Evolutionary conservation across 192 early-diverging fungal species (phyloP).

Genomic region (Podila verticillata): DNA sequence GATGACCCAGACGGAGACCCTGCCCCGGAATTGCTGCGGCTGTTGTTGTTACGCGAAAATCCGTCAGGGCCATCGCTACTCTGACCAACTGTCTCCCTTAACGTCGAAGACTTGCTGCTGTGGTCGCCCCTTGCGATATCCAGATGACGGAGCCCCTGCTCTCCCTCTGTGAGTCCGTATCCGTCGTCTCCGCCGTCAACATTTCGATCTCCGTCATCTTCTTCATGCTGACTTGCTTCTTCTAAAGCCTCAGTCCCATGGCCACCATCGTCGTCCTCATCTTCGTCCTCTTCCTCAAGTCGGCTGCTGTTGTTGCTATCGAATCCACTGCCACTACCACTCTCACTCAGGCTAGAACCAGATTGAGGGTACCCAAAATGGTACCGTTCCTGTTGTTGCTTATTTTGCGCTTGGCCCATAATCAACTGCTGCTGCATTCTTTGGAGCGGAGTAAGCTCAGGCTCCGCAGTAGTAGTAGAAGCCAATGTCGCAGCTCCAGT

Average conservation of each 20-base stretch:
- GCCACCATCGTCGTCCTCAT: conserved; percentile 4
- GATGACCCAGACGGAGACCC: background rate
- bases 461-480: background rate
- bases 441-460: conserved; percentile 30
- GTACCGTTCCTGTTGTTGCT: conserved; percentile 14
- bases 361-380: conserved; percentile 40
- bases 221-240: background rate
- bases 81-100: background rate
- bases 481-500: background rate
- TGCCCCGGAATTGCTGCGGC: background rate
- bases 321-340: conserved; percentile 14
- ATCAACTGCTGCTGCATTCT: conserved; percentile 39
- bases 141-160: background rate
- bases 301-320: conserved; percentile 37
- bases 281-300: conserved; percentile 29
- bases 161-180: background rate
- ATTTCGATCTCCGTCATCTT: background rate
- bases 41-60: background rate
- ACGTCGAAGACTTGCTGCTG: background rate
- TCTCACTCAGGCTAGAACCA: conserved; percentile 5
- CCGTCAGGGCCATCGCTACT: background rate
- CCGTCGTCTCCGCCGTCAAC: background rate
- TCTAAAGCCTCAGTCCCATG: background rate
- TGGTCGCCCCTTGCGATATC: background rate
- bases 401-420: conserved; percentile 11